Evolutionary conservation across 2,329 filamentous ascomycete species (phyloP), one percentile per base, ranked within the genome.

Genomic region (Plenodomus biglobosus): DNA sequence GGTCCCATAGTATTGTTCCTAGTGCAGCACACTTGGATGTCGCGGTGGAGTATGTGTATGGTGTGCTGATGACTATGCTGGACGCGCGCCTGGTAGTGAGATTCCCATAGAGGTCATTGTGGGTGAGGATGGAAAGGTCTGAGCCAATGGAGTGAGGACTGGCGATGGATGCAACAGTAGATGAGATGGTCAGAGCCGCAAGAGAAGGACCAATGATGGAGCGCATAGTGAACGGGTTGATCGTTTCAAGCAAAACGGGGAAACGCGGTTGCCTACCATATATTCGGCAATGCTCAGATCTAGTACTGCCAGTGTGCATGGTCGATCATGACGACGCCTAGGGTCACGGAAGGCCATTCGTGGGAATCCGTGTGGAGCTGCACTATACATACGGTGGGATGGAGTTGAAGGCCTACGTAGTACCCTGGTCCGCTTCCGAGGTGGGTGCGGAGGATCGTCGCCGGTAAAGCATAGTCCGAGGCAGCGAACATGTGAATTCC

Each of bases 81-180:
- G 61, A 51, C 34, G 49, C 56, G 41, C 43, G 57, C 48, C 60
- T 57, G 21, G 44, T 43, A 32, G 59, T 66, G 39, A 46, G 40
- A 34, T 57, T 61, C 34, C 58, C 57, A 42, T 64, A 61, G 8
- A 66, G 48, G 41, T 68, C 58, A 46, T 65, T 64, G 39, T 68
- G 61, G 10, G 61, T 60, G n/a, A 65, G 44, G 21, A 67, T 61
- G 2, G 59, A 58, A 37, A 73, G 27, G 41, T 70, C 66, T 38
- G 62, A 66, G 20, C 57, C 58, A 44, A 64, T 46, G 20, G 60
- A 56, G 39, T 58, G 50, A 18, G 64, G 59, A 40, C 55, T 62
- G 19, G 61, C 50, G 30, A 51, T 42, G 17, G 52, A 50, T 30
- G 51, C 41, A 24, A 50, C 49, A 43, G 39, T 42, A 35, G 47